Evolutionary conservation across 2,329 filamentous ascomycete genomes (phyloP), one percentile per base, ranked within the genome.

Genomic region (Botryosphaeria dothidea): DNA sequence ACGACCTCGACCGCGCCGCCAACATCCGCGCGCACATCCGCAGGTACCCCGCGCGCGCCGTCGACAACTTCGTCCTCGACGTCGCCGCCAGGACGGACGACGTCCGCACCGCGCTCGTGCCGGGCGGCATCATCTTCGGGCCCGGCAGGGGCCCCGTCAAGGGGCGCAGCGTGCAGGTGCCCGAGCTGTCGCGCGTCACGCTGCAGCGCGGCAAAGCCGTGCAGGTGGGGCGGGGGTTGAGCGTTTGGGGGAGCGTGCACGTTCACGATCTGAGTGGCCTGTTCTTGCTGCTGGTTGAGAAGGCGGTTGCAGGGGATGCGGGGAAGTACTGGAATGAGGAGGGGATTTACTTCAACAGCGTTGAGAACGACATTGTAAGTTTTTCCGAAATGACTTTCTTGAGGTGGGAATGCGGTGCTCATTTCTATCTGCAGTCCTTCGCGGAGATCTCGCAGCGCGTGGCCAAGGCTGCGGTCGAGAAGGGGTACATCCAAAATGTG

Each of bases 281-380:
- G 0, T 88, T 84, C 67, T 72, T 85, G 3, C 73, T 82, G 4
- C 79, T 91, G 0, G 82, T 85, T 0, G 83, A 87, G 56, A 83
- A 84, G 7, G 87, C 87, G 0, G 74, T 82, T 3, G 27, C 17
- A 19, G 56, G 11, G 8, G 41, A 34, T 4, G 6, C 17, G n/a
- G 11, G 6, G 3, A 67, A 73, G 68, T 78, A 78, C 0, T 92
- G 90, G 83, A 88, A 88, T 1, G 74, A 75, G 0, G 75, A 85
- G 34, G 89, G 81, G n/a, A 92, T 92, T 69, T 92, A 88, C 77
- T 87, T 92, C 67, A 81, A 84, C 6, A 86, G 89, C 72, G 85
- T 84, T 68, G 89, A 86, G 1, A 77, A 83, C 58, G 45, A 48
- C 25, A 86, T 89, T 72, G 78, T 77, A 19, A 92, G 89, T 89